Evolutionary conservation across 208 protist species (phyloP).

Genomic region (Crithidia brevicula): DNA sequence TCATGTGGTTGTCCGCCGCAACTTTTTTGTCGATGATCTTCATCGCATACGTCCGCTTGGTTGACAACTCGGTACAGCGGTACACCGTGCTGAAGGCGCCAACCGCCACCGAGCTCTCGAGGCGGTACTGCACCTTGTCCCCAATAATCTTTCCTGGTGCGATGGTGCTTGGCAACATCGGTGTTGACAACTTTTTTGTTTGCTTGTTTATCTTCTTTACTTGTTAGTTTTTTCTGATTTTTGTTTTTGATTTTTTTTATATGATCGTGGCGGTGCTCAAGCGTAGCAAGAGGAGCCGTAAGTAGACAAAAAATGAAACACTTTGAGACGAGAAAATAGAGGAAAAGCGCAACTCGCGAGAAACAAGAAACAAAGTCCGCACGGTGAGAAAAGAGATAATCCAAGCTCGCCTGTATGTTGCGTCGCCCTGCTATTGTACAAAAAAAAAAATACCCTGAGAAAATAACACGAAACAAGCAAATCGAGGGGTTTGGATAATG

Average conservation of each 20-base stretch:
- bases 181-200: background rate
- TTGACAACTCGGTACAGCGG: constrained; percentile 53
- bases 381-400: too few relatives aligned
- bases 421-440: too few relatives aligned
- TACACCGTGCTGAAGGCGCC: constrained; percentile 89
- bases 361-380: too few relatives aligned
- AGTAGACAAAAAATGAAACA: background rate
- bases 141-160: constrained; percentile 59
- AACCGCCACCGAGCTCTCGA: constrained; percentile 59
- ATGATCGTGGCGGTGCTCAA: too few relatives aligned
- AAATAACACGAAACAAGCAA: too few relatives aligned
- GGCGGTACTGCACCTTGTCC: constrained; percentile 57
- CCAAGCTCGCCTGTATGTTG: too few relatives aligned
- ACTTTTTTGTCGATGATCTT: constrained; percentile 71
- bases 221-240: background rate
- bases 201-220: background rate
- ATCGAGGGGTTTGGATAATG: too few relatives aligned
- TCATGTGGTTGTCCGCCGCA: constrained; percentile 56
- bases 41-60: constrained; percentile 55
- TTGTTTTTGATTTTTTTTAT: background rate
- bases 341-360: background rate
- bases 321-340: background rate
- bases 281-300: too few relatives aligned
- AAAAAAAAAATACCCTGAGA: too few relatives aligned
- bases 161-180: constrained; percentile 24